Base-by-base conservation (phyloP, 306 rosid species). In the Glycine tomentella region DNA sequence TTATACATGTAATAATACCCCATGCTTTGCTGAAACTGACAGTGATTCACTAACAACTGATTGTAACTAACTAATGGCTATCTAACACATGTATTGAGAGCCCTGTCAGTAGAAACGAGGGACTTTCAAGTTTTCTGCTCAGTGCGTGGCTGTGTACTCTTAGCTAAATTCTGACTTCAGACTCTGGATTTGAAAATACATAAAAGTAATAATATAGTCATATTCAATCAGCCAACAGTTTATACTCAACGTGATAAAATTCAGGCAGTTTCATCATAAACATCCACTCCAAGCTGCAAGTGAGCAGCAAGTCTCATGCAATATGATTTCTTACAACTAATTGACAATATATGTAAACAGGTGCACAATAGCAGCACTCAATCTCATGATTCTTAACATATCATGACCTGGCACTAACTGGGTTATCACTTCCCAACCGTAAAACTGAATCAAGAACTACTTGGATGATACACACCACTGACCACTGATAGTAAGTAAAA, bases 251-350 rank as follows among this genome's bases (percentile, higher is more conserved):
- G 11, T 59, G 7, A 59, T 25, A 59, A 25, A 59, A 59, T 59
- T 59, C 13, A 20, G 65, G 25, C 68, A 63, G 69, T 13, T 42
- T 68, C 72, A 3, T 59, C 67, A 52, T 53, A 38, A 77, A 44
- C 48, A 33, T 69, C 51, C 31, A 17, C 8, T 11, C 40, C 73
- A 49, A 36, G 74, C 56, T 25, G 13, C 0, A 17, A 46, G 59
- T 34, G 49, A 17, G 40, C 48, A 13, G n/a, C 79, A 56, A 42
- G 44, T 66, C 76, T 16, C 57, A 34, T 31, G 69, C 59, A 71
- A 82, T 34, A 48, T 13, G 78, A 20, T 46, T 38, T 61, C 51
- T 51, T 71, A 8, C 58, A 25, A 42, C 16, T 9, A 52, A 63
- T 25, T 40, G 42, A 57, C 57, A 42, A 67, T 17, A 15, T 6